Percentiles rank a stretch among this genome's conserved stretches.
Conservation (phyloP, 106 monocot genomes). For the Alisma plantagoaquatica region DNA sequence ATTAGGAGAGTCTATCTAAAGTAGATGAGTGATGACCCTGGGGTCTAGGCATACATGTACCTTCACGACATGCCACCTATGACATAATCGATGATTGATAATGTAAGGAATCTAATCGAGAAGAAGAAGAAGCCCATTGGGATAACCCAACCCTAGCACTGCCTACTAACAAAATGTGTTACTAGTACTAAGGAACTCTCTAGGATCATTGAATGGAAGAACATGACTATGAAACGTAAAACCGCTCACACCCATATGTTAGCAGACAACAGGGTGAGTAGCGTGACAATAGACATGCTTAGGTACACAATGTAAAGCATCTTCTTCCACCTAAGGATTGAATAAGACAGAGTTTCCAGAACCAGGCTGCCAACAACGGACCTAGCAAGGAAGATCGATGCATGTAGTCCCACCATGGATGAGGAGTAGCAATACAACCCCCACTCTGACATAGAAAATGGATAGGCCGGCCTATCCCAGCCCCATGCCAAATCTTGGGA, state of each 20-base stretch:
- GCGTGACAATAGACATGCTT: slow-evolving; percentile 33
- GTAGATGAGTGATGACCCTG: slow-evolving; percentile 32
- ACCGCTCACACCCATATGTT: slow-evolving; percentile 35
- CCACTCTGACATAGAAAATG: slow-evolving; percentile 54
- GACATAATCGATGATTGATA: slow-evolving; percentile 40
- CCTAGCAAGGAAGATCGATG: slow-evolving; percentile 47
- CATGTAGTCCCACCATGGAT: slow-evolving; percentile 19
- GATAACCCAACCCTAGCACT: slow-evolving; percentile 39
- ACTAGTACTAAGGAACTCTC: slow-evolving; percentile 43
- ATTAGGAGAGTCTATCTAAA: too few species aligned
- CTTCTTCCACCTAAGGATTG: slow-evolving; percentile 44
- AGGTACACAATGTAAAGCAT: slow-evolving; percentile 30
- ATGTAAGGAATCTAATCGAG: slow-evolving; percentile 52
- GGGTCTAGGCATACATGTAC: slow-evolving; percentile 41
- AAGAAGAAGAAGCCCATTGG: slow-evolving; percentile 47
- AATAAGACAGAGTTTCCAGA: slow-evolving; percentile 58
- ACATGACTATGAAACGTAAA: slow-evolving; percentile 40
- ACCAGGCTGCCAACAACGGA: slow-evolving; percentile 57
- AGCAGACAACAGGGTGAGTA: slow-evolving; percentile 30
- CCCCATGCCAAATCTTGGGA: slow-evolving; percentile 31
- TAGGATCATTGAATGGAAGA: slow-evolving; percentile 40
- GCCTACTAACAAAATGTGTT: slow-evolving; percentile 42
- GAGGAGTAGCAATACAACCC: slow-evolving; percentile 38
- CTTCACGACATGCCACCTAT: slow-evolving; percentile 37
- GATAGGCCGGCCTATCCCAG: slow-evolving; percentile 25